phyloP scores from a whole-genome alignment of 306 rosid genomes.

The Rubus parviflorus region DNA sequence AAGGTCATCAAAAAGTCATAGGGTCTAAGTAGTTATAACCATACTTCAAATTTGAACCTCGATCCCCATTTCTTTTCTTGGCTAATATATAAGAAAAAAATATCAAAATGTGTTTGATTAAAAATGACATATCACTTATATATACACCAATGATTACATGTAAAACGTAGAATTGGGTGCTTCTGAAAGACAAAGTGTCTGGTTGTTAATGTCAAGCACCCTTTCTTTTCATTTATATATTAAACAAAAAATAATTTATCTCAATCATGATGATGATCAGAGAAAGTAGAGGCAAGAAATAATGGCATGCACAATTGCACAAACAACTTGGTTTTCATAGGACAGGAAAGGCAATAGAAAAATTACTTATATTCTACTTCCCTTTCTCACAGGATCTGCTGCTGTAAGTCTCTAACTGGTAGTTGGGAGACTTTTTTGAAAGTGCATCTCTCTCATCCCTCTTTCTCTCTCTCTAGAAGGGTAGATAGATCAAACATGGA shows the following conservation, averaged over 20 bases:
- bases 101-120: neutral
- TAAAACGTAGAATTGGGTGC: neutral
- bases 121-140: neutral
- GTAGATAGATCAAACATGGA: conserved; percentile 10
- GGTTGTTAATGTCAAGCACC: neutral
- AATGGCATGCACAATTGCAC: neutral
- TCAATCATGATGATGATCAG: neutral
- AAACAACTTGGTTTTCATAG: neutral
- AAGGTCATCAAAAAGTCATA: neutral
- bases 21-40: neutral
- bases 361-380: neutral
- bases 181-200: neutral
- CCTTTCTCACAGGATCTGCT: neutral
- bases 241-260: neutral
- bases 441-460: neutral
- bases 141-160: neutral
- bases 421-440: conserved; percentile 1
- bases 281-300: neutral
- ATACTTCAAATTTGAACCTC: neutral
- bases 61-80: neutral
- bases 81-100: neutral
- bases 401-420: neutral
- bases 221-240: neutral
- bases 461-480: conserved; percentile 16
- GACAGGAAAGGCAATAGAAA: neutral